Percentiles rank a stretch among this genome's conserved stretches.
These are phyloP conservation scores for Tetracentron sinense DNA, from an alignment of 164 flowering plant species.

Conservation along the genomic window DNA sequence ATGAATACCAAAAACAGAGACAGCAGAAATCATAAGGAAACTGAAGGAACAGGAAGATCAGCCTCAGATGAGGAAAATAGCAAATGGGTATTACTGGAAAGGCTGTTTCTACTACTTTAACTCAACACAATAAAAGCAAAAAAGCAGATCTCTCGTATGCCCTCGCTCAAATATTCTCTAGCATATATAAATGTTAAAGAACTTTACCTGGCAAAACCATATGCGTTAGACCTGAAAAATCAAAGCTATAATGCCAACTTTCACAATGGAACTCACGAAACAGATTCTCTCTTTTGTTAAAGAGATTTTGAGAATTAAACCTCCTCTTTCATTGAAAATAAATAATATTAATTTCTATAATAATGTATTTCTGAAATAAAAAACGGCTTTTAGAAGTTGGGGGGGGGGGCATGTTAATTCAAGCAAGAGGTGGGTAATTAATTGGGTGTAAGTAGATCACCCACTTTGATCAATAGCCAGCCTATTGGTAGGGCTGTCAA, in stretches of 20 bases:
- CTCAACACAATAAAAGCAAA: conserved; percentile 6
- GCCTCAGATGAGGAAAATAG: conserved; percentile 3
- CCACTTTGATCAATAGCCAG: too few species aligned
- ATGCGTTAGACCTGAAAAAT: conserved; percentile 10
- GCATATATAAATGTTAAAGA: neutral
- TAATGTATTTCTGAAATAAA: neutral
- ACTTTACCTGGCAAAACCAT: conserved; percentile 31
- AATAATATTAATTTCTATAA: neutral
- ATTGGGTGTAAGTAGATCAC: too few species aligned
- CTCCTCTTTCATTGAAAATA: neutral
- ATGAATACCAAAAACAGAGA: conserved; percentile 11
- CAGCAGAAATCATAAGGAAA: conserved; percentile 6
- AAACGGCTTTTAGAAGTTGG: neutral
- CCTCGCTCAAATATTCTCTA: too few species aligned
- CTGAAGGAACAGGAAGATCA: neutral
- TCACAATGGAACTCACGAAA: neutral
- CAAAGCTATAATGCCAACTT: neutral
- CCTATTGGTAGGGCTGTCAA: too few species aligned
- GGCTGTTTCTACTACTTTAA: conserved; percentile 22
- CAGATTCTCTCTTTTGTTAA: neutral
- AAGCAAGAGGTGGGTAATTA: too few species aligned
- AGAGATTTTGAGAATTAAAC: neutral
- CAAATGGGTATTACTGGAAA: conserved; percentile 31
- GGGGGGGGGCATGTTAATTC: neutral
- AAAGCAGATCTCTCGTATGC: conserved; percentile 1